Conservation (phyloP, 2,329 filamentous ascomycete genomes). For the Cordyceps fumosorosea region DNA sequence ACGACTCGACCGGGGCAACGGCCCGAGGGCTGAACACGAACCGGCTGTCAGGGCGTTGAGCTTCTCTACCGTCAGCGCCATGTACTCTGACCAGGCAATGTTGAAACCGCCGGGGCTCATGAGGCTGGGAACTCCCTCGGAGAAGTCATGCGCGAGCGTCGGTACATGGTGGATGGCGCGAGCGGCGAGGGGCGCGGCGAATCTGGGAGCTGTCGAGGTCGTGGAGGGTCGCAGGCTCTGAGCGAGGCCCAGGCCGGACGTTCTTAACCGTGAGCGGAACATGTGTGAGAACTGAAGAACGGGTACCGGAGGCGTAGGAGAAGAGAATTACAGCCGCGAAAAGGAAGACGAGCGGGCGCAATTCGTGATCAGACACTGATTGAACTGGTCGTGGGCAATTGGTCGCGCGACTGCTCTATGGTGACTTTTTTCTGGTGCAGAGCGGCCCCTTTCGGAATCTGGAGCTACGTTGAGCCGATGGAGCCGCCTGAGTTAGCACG, state of each 20-base stretch:
- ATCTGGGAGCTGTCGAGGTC: conserved; percentile 29
- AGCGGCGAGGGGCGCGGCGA: conserved; percentile 24
- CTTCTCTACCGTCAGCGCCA: conserved; percentile 64
- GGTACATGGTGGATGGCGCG: conserved; percentile 44
- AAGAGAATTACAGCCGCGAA: neutral
- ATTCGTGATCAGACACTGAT: neutral
- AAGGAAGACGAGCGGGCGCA: neutral
- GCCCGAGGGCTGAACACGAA: conserved; percentile 36
- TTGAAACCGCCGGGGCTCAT: conserved; percentile 64
- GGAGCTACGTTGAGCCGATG: conserved; percentile 13
- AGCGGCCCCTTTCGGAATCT: conserved; percentile 11
- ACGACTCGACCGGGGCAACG: too few relatives aligned
- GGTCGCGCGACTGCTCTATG: conserved; percentile 7
- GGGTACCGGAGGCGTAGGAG: neutral
- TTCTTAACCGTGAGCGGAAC: conserved; percentile 49
- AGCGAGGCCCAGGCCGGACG: conserved; percentile 37
- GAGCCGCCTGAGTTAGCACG: neutral
- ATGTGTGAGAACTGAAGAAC: conserved; percentile 26
- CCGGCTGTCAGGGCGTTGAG: conserved; percentile 70
- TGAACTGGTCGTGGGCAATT: neutral
- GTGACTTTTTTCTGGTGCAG: conserved; percentile 5
- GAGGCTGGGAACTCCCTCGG: conserved; percentile 58
- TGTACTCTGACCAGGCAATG: conserved; percentile 78
- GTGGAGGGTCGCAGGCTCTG: conserved; percentile 30
- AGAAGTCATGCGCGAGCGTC: conserved; percentile 39